A percentile compares a stretch with the other conserved stretches of the same genome.
phyloP scores from a whole-genome alignment of 495 filamentous ascomycete species.

The Daldinia caldariorum region DNA sequence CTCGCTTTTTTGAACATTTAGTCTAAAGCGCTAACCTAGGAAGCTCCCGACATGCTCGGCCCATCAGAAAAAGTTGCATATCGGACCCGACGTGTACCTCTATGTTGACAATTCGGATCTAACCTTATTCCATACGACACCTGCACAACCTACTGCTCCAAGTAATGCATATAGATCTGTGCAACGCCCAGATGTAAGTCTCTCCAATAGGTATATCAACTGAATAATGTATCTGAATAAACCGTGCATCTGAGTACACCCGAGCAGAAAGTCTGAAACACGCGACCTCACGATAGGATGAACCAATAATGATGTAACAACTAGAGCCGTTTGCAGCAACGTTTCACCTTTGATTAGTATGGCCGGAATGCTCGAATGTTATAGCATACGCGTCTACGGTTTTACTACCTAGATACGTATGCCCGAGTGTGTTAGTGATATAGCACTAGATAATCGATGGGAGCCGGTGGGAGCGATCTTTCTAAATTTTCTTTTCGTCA shows the following conservation, averaged over 20 bases:
- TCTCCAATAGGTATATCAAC: neutral
- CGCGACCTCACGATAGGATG: conserved; percentile 25
- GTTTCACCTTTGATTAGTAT: neutral
- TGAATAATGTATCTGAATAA: neutral
- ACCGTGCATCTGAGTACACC: conserved; percentile 1
- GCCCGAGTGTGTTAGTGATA: neutral
- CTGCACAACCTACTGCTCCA: neutral
- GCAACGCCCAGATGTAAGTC: conserved; percentile 1
- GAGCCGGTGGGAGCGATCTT: neutral
- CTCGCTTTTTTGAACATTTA: neutral
- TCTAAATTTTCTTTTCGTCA: conserved; percentile 12
- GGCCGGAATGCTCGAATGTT: neutral
- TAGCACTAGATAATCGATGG: neutral
- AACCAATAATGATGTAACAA: conserved; percentile 37
- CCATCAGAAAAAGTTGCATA: conserved; percentile 8
- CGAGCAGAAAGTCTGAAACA: conserved; percentile 32
- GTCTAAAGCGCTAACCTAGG: conserved; percentile 13
- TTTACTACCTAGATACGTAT: conserved; percentile 4
- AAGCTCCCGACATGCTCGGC: conserved; percentile 26
- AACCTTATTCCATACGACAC: conserved; percentile 27
- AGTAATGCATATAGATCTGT: conserved; percentile 8
- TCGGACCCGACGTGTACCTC: conserved; percentile 38
- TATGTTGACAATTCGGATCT: conserved; percentile 32
- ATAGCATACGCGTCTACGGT: conserved; percentile 23
- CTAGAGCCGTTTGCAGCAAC: conserved; percentile 17